Evolutionary conservation across 805 yeast genomes (phyloP), one percentile per base, ranked within the genome.

Genomic region (Torulaspora indica): DNA sequence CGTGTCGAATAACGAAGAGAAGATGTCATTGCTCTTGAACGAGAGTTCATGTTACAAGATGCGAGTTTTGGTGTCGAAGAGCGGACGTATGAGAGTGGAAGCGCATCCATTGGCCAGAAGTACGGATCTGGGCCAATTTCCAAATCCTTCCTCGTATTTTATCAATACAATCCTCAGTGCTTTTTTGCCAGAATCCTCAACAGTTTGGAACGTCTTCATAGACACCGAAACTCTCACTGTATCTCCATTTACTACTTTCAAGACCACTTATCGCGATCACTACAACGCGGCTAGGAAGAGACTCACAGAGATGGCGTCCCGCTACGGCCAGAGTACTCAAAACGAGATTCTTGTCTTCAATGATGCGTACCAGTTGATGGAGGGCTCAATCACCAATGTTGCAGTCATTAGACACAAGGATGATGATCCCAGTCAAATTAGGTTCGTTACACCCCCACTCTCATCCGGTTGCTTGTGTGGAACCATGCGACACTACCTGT

Each of bases 391-490:
- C 13, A 80, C 93, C 10, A 87, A 84, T 55, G 73, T 90, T 8
- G 97, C 96, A 0, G 65, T 89, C 32, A 58, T 54, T 31, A 39
- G 44, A 2, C 29, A 43, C 1, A 52, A 56, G 9, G 47, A 54
- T 0, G 62, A 61, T 4, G 76, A 73, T 35, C 59, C 62, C 22
- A 34, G 31, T 10, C 34, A 42, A 12, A 48, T 45, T 40, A 47
- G 51, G 9, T 93, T 95, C 91, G 66, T 81, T 3, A 91, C 98
- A 0, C 98, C 98, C 1, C 68, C 72, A n/a, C 68, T 89, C 24
- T 68, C 79, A 1, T 68, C 79, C 10, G 98, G 98, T 0, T 87
- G 96, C 59, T 70, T 91, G 37, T 81, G 88, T 64, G 97, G 98
- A 8, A 88, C 84, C 0, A 77, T 79, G 55, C 72, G 98, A 53